Conservation (phyloP, 306 rosid species). For the Cicer yamashitae region DNA sequence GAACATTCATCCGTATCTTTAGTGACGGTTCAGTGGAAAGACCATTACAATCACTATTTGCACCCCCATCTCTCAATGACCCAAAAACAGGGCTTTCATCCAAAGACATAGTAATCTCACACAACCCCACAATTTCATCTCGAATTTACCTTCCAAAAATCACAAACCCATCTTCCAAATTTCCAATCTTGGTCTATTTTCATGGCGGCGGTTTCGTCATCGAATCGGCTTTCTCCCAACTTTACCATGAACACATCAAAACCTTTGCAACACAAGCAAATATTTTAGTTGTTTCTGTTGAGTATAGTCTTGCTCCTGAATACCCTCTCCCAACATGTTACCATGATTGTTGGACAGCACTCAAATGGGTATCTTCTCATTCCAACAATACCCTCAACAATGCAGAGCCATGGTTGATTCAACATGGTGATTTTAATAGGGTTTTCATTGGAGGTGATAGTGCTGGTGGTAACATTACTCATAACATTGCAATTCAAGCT, state of each 20-base stretch:
- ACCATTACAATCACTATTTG: conserved; percentile 37
- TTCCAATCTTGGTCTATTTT: conserved; percentile 62
- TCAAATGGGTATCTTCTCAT: conserved; percentile 51
- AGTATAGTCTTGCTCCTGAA: conserved; percentile 63
- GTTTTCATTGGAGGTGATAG: conserved; percentile 28
- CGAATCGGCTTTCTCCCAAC: conserved; percentile 53
- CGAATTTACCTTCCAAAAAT: conserved; percentile 56
- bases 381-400: not conserved
- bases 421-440: conserved; percentile 48
- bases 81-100: conserved; percentile 54
- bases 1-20: not conserved
- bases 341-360: conserved; percentile 56
- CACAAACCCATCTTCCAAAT: conserved; percentile 6
- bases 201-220: conserved; percentile 59
- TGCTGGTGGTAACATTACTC: conserved; percentile 5
- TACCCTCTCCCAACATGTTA: conserved; percentile 53
- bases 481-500: not conserved
- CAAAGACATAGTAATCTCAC: conserved; percentile 53
- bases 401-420: conserved; percentile 41
- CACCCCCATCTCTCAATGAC: conserved; percentile 45
- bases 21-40: conserved; percentile 6
- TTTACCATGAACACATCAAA: conserved; percentile 46
- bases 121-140: conserved; percentile 52
- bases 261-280: conserved; percentile 44
- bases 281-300: conserved; percentile 54